A percentile compares a stretch with the other conserved stretches of the same genome.
Conservation (phyloP, 148 eudicot species). For the Rhododendron henanense region DNA sequence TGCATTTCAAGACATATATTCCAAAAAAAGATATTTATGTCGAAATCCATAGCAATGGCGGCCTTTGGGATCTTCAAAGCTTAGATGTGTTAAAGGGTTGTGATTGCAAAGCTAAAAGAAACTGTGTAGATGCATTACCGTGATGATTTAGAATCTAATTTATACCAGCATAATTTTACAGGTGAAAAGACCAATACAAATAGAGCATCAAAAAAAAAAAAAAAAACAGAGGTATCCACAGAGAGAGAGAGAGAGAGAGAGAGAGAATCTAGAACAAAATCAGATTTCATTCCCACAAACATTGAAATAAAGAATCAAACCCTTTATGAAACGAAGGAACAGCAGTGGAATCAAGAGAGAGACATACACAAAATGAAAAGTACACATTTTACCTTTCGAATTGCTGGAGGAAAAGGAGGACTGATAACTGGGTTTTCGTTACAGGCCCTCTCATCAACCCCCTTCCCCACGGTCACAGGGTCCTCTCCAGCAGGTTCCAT, state of each 20-base stretch:
- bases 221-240: neutral
- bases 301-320: neutral
- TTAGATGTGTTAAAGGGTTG: neutral
- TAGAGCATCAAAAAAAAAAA: neutral
- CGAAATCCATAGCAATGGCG: neutral
- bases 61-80: neutral
- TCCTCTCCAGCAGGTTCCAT: conserved; percentile 21
- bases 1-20: neutral
- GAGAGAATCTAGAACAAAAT: neutral
- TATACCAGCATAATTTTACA: neutral
- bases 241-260: neutral
- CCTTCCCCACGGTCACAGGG: conserved; percentile 6
- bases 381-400: neutral
- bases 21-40: neutral
- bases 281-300: neutral
- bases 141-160: neutral
- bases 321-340: neutral
- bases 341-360: neutral
- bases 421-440: neutral
- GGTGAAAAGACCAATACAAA: neutral
- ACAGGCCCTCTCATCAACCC: conserved; percentile 2
- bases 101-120: neutral
- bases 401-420: too few relatives aligned
- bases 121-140: neutral
- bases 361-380: neutral